phyloP scores from a whole-genome alignment of 2,329 filamentous ascomycete genomes.

The Aspergillus ochraceus region DNA sequence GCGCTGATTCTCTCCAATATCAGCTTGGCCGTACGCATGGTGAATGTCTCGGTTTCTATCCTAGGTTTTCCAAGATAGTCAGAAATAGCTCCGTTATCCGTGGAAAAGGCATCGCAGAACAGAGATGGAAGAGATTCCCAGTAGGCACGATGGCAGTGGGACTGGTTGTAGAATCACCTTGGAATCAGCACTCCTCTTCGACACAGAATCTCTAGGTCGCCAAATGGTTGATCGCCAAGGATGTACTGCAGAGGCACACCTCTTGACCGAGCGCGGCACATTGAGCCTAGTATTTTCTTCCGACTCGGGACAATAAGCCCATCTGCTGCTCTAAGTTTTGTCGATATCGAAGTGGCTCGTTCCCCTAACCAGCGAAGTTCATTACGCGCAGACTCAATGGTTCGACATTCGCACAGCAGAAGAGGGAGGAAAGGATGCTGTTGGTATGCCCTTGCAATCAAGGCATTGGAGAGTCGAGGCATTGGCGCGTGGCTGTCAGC shows the following conservation, averaged over 20 bases:
- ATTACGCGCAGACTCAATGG: slow-evolving; percentile 45
- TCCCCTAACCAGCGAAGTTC: slow-evolving; percentile 50
- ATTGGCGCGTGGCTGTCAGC: slow-evolving; percentile 25
- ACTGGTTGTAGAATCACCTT: slow-evolving; percentile 43
- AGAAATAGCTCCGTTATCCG: not conserved
- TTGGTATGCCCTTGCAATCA: slow-evolving; percentile 38
- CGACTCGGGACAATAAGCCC: slow-evolving; percentile 16
- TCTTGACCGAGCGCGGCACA: slow-evolving; percentile 47
- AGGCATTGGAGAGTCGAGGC: slow-evolving; percentile 42
- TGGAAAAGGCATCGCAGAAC: not conserved
- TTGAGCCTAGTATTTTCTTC: slow-evolving; percentile 33
- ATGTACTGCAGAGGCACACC: slow-evolving; percentile 88
- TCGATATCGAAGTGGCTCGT: slow-evolving; percentile 23
- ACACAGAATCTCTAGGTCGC: slow-evolving; percentile 75
- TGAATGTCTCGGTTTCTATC: slow-evolving; percentile 71
- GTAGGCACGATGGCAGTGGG: not conserved
- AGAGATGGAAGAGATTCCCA: not conserved
- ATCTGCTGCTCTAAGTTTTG: not conserved
- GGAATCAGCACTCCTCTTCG: slow-evolving; percentile 80
- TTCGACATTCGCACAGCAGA: slow-evolving; percentile 46
- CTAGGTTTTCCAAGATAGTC: slow-evolving; percentile 28
- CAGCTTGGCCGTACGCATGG: slow-evolving; percentile 54
- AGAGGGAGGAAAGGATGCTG: slow-evolving; percentile 40
- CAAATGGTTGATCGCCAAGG: slow-evolving; percentile 85
- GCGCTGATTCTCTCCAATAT: slow-evolving; percentile 28